phyloP scores from a whole-genome alignment of 2,329 filamentous ascomycete species.

The Colletotrichum navitas region DNA sequence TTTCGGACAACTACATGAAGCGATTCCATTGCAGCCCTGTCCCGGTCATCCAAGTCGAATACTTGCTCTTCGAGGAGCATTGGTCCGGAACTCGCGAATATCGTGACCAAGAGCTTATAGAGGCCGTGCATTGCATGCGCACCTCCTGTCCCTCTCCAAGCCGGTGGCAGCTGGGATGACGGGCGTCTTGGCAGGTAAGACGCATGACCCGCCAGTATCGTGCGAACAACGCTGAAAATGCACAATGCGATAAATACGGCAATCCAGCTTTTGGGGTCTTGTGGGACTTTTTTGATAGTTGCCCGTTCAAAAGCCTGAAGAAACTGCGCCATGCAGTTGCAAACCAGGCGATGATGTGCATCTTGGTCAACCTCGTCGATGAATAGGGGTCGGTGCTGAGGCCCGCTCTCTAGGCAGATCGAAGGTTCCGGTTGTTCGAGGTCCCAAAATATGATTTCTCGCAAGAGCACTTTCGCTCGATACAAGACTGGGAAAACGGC shows the following conservation, averaged over 20 bases:
- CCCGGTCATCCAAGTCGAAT: conserved; percentile 58
- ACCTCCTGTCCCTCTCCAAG: conserved; percentile 28
- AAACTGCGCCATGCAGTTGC: conserved; percentile 65
- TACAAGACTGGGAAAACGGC: conserved; percentile 64
- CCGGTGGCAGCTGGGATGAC: conserved; percentile 25
- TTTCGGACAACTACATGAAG: conserved; percentile 61
- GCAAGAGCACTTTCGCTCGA: conserved; percentile 66
- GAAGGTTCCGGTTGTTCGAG: conserved; percentile 62
- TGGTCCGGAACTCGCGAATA: conserved; percentile 60
- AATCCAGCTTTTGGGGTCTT: conserved; percentile 61
- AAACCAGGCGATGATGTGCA: conserved; percentile 62
- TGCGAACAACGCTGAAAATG: conserved; percentile 69
- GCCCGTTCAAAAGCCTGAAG: conserved; percentile 65
- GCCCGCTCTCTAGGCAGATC: conserved; percentile 51
- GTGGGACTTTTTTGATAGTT: conserved; percentile 54
- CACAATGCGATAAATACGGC: conserved; percentile 67
- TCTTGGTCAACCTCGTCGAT: conserved; percentile 61
- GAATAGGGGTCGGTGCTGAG: conserved; percentile 43
- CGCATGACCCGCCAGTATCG: conserved; percentile 63
- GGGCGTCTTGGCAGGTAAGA: conserved; percentile 45
- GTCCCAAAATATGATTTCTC: conserved; percentile 68
- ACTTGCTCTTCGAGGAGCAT: conserved; percentile 60
- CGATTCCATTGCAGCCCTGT: conserved; percentile 58
- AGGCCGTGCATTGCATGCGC: conserved; percentile 59
- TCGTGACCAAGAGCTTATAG: conserved; percentile 64